Evolutionary conservation across 495 filamentous ascomycete species (phyloP).

Genomic region (Corynascus novoguineensis): DNA sequence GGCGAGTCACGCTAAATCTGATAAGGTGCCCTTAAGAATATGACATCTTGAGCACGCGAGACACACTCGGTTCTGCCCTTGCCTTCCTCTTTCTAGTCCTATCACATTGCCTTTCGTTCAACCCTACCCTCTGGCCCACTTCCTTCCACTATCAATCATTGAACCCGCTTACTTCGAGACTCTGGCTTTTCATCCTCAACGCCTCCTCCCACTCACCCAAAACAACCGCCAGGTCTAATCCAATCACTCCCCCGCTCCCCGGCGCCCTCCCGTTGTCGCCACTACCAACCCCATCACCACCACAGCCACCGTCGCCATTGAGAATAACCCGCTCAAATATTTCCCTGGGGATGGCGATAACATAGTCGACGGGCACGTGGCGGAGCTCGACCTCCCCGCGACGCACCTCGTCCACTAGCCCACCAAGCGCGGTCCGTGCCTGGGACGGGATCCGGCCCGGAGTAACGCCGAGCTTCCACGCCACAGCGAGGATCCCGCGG

Average conservation of each 20-base stretch:
- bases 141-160: too few relatives aligned
- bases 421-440: background rate
- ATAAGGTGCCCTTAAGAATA: too few relatives aligned
- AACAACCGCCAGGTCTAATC: background rate
- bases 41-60: too few relatives aligned
- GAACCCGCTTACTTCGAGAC: too few relatives aligned
- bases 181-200: too few relatives aligned
- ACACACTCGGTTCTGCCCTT: too few relatives aligned
- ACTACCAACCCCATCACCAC: background rate
- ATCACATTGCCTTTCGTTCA: too few relatives aligned
- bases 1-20: too few relatives aligned
- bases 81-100: too few relatives aligned
- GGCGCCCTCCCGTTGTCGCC: too few relatives aligned
- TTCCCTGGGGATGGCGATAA: background rate
- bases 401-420: background rate
- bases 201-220: background rate
- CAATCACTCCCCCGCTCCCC: background rate
- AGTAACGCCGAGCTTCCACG: background rate
- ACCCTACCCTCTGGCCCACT: too few relatives aligned
- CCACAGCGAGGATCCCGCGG: background rate
- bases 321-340: background rate
- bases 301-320: background rate
- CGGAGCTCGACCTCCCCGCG: background rate
- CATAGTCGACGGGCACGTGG: background rate
- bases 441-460: too few relatives aligned